phyloP scores from a whole-genome alignment of 208 protist genomes.

The Novymonas esmeraldas region DNA sequence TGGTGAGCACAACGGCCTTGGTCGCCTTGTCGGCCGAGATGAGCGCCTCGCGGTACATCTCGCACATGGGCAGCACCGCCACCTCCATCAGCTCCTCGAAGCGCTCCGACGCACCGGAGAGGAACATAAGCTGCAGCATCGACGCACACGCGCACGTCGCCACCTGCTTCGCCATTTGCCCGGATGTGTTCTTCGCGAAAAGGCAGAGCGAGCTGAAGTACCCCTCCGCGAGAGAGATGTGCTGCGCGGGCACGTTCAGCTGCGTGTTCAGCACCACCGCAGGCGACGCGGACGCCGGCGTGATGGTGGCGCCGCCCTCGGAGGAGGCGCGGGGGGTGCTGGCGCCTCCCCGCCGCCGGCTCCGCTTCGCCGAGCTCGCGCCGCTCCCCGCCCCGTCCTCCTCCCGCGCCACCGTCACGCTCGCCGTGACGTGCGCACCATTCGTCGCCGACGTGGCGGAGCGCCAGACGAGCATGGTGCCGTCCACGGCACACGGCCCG shows the following conservation, averaged over 20 bases:
- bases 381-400: not conserved
- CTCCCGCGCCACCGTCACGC: not conserved
- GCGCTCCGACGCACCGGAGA: conserved; percentile 47
- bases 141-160: conserved; percentile 78
- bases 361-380: conserved; percentile 1
- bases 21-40: conserved; percentile 75
- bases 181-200: conserved; percentile 60
- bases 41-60: conserved; percentile 78
- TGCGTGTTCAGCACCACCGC: conserved; percentile 48
- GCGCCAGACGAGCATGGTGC: conserved; percentile 25
- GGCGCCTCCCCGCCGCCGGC: conserved; percentile 3
- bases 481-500: conserved; percentile 37
- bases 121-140: conserved; percentile 73
- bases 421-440: not conserved
- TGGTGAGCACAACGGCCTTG: conserved; percentile 80
- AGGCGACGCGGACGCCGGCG: not conserved
- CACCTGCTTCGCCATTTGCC: conserved; percentile 84
- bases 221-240: conserved; percentile 65
- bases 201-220: conserved; percentile 75
- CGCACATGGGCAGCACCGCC: conserved; percentile 75
- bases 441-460: conserved; percentile 2
- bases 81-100: conserved; percentile 47
- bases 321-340: not conserved
- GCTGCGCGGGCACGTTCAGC: conserved; percentile 35
- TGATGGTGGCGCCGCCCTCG: not conserved